These are phyloP conservation scores for Pleurozium schreberi DNA, from an alignment of 225 moss, liverwort and hornwort genomes.

Conservation along the genomic window DNA sequence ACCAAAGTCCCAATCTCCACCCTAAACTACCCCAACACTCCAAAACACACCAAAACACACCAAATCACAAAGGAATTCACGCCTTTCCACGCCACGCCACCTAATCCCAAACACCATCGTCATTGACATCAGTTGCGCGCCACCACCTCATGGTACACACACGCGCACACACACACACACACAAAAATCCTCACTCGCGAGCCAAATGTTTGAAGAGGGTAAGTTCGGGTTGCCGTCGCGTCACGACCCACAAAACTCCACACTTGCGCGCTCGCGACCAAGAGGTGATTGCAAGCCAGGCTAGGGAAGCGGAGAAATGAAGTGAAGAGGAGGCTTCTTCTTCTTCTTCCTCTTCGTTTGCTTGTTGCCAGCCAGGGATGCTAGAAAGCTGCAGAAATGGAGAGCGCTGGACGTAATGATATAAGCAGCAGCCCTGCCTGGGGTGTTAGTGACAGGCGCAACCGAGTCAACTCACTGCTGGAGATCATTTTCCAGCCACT, in stretches of 20 bases:
- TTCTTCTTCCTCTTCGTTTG: not conserved
- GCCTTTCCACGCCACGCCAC: not conserved
- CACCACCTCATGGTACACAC: not conserved
- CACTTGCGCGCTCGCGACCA: not conserved
- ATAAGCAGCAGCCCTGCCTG: not conserved
- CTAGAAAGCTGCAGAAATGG: not conserved
- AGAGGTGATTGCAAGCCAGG: not conserved
- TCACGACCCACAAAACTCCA: not conserved
- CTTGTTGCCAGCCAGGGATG: not conserved
- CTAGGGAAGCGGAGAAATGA: not conserved
- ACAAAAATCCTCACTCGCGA: not conserved
- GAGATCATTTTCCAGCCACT: constrained; percentile 7
- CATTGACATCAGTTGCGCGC: not conserved
- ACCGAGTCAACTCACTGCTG: constrained; percentile 16
- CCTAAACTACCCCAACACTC: not conserved
- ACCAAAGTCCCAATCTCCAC: not conserved
- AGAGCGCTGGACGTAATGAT: constrained; percentile 8
- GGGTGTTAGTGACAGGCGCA: constrained; percentile 12
- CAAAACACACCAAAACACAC: not conserved
- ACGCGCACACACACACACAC: not conserved
- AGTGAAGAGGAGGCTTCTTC: not conserved
- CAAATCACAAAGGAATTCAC: not conserved
- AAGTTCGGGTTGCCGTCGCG: not conserved
- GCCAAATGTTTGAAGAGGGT: not conserved
- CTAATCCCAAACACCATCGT: not conserved